phyloP scores from a whole-genome alignment of 495 filamentous ascomycete genomes.

The Penicillium diatomitis region DNA sequence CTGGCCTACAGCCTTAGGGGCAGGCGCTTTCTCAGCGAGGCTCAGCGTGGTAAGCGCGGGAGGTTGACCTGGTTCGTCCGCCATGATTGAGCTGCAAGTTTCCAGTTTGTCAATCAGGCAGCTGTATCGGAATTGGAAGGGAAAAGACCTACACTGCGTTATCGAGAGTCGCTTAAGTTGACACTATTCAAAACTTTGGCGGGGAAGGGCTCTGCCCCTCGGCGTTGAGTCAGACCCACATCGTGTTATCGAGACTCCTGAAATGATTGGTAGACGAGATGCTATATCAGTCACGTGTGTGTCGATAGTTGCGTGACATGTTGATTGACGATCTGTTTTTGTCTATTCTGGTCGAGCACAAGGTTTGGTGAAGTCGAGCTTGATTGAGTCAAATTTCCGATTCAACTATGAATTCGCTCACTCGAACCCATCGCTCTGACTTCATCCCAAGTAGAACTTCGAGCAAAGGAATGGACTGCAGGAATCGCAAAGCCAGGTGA shows the following conservation, averaged over 20 bases:
- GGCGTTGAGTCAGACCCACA: constrained; percentile 1
- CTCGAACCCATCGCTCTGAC: too few relatives aligned
- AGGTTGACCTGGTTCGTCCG: constrained; percentile 41
- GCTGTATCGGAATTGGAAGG: neutral
- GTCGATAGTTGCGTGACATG: neutral
- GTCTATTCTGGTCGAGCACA: too few relatives aligned
- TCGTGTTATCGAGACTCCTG: constrained; percentile 5
- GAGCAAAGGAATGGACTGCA: too few relatives aligned
- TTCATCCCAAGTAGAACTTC: too few relatives aligned
- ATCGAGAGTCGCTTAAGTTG: neutral
- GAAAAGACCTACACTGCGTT: constrained; percentile 1
- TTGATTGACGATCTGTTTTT: too few relatives aligned
- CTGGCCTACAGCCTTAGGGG: constrained; percentile 36
- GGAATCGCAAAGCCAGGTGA: too few relatives aligned
- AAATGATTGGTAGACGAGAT: neutral
- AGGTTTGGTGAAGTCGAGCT: too few relatives aligned
- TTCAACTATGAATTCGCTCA: too few relatives aligned
- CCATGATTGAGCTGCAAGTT: constrained; percentile 21
- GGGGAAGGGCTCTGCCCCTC: constrained; percentile 16
- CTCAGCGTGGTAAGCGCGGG: constrained; percentile 41
- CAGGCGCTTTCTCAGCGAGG: constrained; percentile 32
- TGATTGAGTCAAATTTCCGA: too few relatives aligned
- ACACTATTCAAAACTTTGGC: constrained; percentile 1
- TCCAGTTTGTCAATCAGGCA: too few relatives aligned
- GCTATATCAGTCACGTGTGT: neutral